These are phyloP conservation scores for Rhypophila decipiens DNA, from an alignment of 495 filamentous ascomycete species.

Conservation along the genomic window DNA sequence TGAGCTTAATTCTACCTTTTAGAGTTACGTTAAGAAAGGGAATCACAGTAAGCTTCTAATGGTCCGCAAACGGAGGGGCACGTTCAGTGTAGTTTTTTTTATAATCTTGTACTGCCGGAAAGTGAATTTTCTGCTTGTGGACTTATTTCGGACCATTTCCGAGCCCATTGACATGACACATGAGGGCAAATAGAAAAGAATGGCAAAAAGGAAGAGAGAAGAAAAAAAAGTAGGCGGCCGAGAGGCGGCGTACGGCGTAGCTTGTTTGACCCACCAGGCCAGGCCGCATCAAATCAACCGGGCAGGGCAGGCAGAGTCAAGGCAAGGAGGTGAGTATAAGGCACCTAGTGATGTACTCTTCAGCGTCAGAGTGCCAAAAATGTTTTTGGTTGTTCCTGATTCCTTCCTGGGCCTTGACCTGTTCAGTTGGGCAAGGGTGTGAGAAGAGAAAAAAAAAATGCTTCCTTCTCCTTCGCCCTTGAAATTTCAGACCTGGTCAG, in stretches of 20 bases:
- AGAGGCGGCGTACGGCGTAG: background rate
- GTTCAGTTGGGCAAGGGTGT: no score
- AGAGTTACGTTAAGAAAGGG: background rate
- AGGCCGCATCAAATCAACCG: no score
- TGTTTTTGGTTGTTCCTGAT: background rate
- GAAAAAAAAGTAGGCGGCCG: background rate
- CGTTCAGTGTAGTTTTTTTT: background rate
- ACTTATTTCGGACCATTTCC: background rate
- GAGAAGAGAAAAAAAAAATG: background rate
- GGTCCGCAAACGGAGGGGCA: background rate
- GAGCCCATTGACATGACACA: no score
- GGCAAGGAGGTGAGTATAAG: background rate
- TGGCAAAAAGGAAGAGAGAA: no score
- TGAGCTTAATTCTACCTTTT: background rate
- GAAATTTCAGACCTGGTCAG: no score
- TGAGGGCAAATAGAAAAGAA: no score
- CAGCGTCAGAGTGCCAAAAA: background rate
- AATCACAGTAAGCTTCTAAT: background rate
- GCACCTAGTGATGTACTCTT: background rate
- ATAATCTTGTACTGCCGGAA: no score
- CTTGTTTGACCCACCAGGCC: constrained; percentile 1
- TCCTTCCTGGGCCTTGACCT: no score
- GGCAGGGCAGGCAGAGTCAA: no score
- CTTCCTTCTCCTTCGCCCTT: no score
- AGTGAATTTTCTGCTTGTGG: background rate